phyloP scores from a whole-genome alignment of 78 protist species.

The Mastigamoeba balamuthi region DNA sequence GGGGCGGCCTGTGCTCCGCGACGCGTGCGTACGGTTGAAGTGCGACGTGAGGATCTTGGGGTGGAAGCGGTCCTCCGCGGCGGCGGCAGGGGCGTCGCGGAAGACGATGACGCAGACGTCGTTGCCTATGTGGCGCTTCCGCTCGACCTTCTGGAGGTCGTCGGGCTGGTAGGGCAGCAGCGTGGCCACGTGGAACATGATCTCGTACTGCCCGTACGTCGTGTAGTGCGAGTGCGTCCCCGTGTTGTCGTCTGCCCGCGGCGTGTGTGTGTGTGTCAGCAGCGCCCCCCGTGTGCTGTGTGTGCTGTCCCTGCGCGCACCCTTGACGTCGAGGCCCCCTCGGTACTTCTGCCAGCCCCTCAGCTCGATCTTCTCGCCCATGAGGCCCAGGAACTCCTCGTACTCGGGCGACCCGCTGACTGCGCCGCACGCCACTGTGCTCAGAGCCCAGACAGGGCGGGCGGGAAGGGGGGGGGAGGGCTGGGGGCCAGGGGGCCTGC shows the following conservation, averaged over 20 bases:
- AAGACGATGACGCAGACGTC: slow-evolving; percentile 13
- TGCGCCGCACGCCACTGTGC: not conserved
- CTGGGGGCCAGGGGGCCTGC: not conserved
- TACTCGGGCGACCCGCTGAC: slow-evolving; percentile 1
- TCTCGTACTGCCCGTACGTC: slow-evolving; percentile 26
- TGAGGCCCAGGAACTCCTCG: slow-evolving; percentile 19
- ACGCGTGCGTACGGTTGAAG: not conserved
- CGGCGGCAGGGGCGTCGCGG: not conserved
- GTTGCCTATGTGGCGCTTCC: slow-evolving; percentile 66
- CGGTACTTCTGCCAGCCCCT: slow-evolving; percentile 25
- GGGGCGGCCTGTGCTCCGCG: not conserved
- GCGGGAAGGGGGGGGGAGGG: not conserved
- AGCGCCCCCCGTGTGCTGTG: not conserved
- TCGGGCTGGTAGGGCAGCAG: slow-evolving; percentile 28
- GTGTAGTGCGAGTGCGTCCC: slow-evolving; percentile 32
- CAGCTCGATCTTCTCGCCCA: slow-evolving; percentile 43
- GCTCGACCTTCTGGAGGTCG: slow-evolving; percentile 42
- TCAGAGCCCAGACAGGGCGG: not conserved
- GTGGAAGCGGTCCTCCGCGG: not conserved
- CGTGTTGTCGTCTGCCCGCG: slow-evolving; percentile 35
- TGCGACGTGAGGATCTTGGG: not conserved
- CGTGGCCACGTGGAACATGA: slow-evolving; percentile 65
- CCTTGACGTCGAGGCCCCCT: slow-evolving; percentile 53
- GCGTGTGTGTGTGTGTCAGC: too few relatives aligned
- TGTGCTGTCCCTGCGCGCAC: slow-evolving; percentile 1